Conservation (phyloP, 2,329 filamentous ascomycete species). For the Incumbomyces delicatus region DNA sequence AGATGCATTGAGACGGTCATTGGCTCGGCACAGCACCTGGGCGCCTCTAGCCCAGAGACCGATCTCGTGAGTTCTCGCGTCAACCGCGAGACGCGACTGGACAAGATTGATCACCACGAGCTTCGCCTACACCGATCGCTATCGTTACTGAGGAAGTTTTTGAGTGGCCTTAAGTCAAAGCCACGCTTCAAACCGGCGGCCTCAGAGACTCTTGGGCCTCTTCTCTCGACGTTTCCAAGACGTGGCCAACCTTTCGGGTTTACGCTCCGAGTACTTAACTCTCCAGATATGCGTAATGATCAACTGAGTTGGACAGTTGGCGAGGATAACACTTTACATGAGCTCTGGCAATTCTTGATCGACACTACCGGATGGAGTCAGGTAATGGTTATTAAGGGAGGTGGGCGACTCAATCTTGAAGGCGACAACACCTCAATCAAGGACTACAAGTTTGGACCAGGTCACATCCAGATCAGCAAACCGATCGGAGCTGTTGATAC, state of each 20-base stretch:
- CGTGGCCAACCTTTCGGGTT: constrained; percentile 38
- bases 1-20: constrained; percentile 64
- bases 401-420: constrained; percentile 12
- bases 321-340: constrained; percentile 58
- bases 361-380: constrained; percentile 66
- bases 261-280: constrained; percentile 11
- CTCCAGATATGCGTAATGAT: neutral
- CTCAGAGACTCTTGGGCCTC: constrained; percentile 41
- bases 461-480: constrained; percentile 28
- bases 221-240: constrained; percentile 33
- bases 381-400: constrained; percentile 55
- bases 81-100: neutral
- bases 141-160: constrained; percentile 56
- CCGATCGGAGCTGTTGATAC: constrained; percentile 1
- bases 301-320: constrained; percentile 51
- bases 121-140: constrained; percentile 60
- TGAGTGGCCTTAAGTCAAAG: constrained; percentile 43
- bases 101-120: constrained; percentile 27
- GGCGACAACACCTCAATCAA: constrained; percentile 14
- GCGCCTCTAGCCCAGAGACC: constrained; percentile 21
- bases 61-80: too few relatives aligned
- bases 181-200: constrained; percentile 50
- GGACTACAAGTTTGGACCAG: constrained; percentile 32
- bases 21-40: constrained; percentile 50
- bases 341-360: constrained; percentile 57